Evolutionary conservation across 176 grass and related monocot genomes (phyloP), one percentile per base, ranked within the genome.

Genomic region (Cymbopogon citratus): DNA sequence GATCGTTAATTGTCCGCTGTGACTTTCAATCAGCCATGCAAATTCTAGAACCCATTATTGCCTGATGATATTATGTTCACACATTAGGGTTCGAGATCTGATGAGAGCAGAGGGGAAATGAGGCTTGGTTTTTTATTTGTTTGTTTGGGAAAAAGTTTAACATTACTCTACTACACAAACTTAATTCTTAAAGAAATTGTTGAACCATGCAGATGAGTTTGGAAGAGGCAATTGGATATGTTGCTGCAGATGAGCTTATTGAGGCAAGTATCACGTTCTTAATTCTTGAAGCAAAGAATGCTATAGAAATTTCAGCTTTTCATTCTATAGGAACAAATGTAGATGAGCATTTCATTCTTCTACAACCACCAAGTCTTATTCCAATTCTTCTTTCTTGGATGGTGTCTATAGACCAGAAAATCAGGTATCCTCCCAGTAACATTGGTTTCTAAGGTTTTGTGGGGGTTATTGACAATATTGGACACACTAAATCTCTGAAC

Each of bases 151-250:
- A 39, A 21, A 76, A 62, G 26, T 81, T 40, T 87, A 44, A 27
- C 36, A n/a, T 62, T 77, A 12, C 25, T 71, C 25, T 63, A 33
- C 80, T 65, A 56, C 35, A 39, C 25, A 28, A 28, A 76, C 57
- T 71, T 84, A 73, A n/a, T n/a, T n/a, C n/a, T n/a, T n/a, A 78
- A 6, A 12, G 12, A 82, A 83, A 44, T 25, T 72, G 9, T 76
- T 88, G 75, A 79, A 89, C 66, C 64, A 38, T 87, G 89, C 92
- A 99, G 96, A 90, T 99, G 90, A 93, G 56, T 88, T 91, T 99
- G 85, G 96, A 99, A 87, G 92, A 95, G 68, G 96, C 96, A 84
- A 99, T 99, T 90, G 96, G 96, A 76, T 99, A 99, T 90, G 96
- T 99, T 84, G 96, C 91, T 94, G 81, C 92, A 64, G 96, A 99